phyloP scores from a whole-genome alignment of 1,284 basidiomycete species.

The Chiua sp. region DNA sequence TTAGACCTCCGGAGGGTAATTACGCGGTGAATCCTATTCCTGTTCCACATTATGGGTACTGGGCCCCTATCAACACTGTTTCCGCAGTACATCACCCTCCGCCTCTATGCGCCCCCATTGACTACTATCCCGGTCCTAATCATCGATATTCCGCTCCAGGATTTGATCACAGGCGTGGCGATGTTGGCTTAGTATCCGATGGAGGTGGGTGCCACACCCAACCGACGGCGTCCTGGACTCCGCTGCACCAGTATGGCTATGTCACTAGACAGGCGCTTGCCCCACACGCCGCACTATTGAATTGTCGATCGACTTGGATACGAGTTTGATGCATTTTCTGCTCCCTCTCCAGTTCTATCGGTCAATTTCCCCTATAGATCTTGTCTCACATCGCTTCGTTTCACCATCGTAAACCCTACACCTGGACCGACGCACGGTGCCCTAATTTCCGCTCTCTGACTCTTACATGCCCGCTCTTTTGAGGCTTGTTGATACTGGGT shows the following conservation, averaged over 20 bases:
- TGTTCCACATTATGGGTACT: slow-evolving; percentile 48
- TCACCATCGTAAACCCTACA: slow-evolving; percentile 37
- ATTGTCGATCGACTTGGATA: slow-evolving; percentile 57
- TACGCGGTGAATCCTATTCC: slow-evolving; percentile 18
- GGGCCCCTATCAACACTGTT: slow-evolving; percentile 39
- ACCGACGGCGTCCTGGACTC: slow-evolving; percentile 48
- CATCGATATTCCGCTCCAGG: slow-evolving; percentile 66
- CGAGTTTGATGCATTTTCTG: slow-evolving; percentile 44
- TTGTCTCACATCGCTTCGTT: slow-evolving; percentile 18
- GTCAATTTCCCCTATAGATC: slow-evolving; percentile 34
- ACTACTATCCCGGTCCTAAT: slow-evolving; percentile 48
- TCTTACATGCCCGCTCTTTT: slow-evolving; percentile 38
- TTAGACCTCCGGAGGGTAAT: slow-evolving; percentile 22
- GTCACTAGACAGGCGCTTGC: slow-evolving; percentile 42
- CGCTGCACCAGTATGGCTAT: slow-evolving; percentile 46
- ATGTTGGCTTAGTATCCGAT: slow-evolving; percentile 48
- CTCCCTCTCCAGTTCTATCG: slow-evolving; percentile 18
- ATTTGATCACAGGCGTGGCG: slow-evolving; percentile 56
- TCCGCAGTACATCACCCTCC: slow-evolving; percentile 54
- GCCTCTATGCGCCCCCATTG: slow-evolving; percentile 60
- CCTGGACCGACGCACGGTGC: slow-evolving; percentile 26
- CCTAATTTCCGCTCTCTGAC: slow-evolving; percentile 43
- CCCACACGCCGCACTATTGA: slow-evolving; percentile 41
- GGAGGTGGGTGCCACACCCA: slow-evolving; percentile 44
- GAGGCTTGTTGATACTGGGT: slow-evolving; percentile 43